Evolutionary conservation across 495 filamentous ascomycete species (phyloP), one percentile per base, ranked within the genome.

Genomic region (Daldinia loculata): DNA sequence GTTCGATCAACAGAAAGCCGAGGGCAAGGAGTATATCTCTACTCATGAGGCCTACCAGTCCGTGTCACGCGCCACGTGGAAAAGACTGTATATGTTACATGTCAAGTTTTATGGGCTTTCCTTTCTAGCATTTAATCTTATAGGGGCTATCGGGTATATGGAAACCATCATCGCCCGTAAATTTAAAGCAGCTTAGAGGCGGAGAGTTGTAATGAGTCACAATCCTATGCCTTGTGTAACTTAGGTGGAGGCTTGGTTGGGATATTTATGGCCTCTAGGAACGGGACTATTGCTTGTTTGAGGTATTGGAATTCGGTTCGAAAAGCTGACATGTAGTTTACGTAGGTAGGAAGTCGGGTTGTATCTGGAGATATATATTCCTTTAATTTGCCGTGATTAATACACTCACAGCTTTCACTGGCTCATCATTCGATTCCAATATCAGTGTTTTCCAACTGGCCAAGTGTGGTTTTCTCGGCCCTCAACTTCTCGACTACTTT

Each of bases 41-140:
- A 84, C 91, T 71, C 65, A 83, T 8, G 88, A 92, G 67, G 90
- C 89, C 0, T 91, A 88, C 88, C 84, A 76, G 58, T 87, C 84
- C 15, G 89, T 92, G 72, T 87, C 87, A 75, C 82, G 86, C 70
- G 77, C 84, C 67, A 83, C 85, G 27, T 82, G 87, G 34, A 77
- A 84, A 36, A 79, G 89, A 14, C 81, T 90, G 39, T 63, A 85
- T 61, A 89, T 87, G 81, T 78, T 90, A 3, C 82, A 89, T 56
- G 79, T 69, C 63, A 91, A 91, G 82, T 79, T 30, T 9, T 43
- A 26, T 8, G 1, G 43, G 26, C 7, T 65, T 12, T 34, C 14
- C 14, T 1, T 61, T 2, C 9, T 56, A 14, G 41, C 27, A 1
- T 32, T 36, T 6, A 11, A 14, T 45, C 8, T 45, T 24, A 0